Evolutionary conservation across 345 rosid species (phyloP), one percentile per base, ranked within the genome.

Genomic region (Nephelium lappaceum): DNA sequence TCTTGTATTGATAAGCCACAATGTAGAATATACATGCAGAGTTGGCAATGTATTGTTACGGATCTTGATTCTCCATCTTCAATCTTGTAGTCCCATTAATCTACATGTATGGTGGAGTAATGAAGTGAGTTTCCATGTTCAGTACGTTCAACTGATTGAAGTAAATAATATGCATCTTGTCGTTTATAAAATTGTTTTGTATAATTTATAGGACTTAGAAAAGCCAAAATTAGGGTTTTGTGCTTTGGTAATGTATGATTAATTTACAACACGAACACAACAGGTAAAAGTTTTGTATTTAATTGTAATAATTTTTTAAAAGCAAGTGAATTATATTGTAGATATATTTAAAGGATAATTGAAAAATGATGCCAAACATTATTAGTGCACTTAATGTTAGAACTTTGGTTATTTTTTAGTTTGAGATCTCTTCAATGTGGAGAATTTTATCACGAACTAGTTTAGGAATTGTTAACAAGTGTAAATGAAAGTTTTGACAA

Each of bases 11-110:
- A 62, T 66, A 11, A 53, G 70, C 51, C 63, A 77, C 81, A 76
- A 55, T 73, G 79, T 60, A 70, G 77, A 84, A 73, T 73, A 69
- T 73, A 49, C 45, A 47, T 76, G 74, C 67, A 72, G 74, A 84
- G 86, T 51, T 72, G 15, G 70, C 42, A 47, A 69, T 76, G 70
- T 25, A 71, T 61, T 70, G 42, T 80, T 76, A 55, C 63, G 4
- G 62, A n/a, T 71, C 67, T 42, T 12, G 2, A 60, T 65, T 72
- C 51, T 73, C 47, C 73, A n/a, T 71, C 47, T 76, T 36, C 72
- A 25, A 24, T 57, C 51, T 60, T 58, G 42, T 71, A 70, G 51
- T 75, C 64, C 45, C 24, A 57, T 43, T 57, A 69, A 66, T 68
- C 63, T 21, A 41, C 24, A 55, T n/a, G 23, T 55, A 16, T 67